These are phyloP conservation scores for Aspergillus asperescens DNA, from an alignment of 495 filamentous ascomycete species.

Conservation along the genomic window DNA sequence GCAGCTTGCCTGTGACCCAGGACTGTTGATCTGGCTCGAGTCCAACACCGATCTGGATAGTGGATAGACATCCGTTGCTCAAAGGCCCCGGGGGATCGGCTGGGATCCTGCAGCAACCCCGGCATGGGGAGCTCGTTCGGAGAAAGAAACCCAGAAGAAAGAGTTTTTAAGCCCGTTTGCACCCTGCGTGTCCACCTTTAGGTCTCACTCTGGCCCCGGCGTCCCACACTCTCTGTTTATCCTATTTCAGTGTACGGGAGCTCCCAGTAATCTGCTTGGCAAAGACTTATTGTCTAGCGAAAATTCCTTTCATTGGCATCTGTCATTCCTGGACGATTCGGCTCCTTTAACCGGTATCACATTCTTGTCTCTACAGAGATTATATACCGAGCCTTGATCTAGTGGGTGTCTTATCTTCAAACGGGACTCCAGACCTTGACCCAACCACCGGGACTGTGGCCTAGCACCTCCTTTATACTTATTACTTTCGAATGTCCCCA, in stretches of 20 bases:
- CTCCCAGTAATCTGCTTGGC: constrained; percentile 12
- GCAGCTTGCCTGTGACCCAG: constrained; percentile 3
- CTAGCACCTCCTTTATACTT: background rate
- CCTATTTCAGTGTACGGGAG: constrained; percentile 16
- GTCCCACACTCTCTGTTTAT: constrained; percentile 12
- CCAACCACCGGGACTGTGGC: background rate
- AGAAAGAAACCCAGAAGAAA: constrained; percentile 12
- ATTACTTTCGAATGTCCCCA: background rate
- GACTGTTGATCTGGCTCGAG: background rate
- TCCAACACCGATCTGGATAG: constrained; percentile 11
- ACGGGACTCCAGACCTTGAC: background rate
- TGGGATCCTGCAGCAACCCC: constrained; percentile 32
- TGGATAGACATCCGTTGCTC: constrained; percentile 12
- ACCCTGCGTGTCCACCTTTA: constrained; percentile 29
- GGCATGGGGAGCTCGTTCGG: constrained; percentile 30
- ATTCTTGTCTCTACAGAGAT: background rate
- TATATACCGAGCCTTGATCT: constrained; percentile 1
- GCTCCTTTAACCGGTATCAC: background rate
- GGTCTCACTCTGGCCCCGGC: constrained; percentile 15
- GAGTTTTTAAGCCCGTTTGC: constrained; percentile 29
- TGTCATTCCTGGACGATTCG: background rate
- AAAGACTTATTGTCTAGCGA: constrained; percentile 10
- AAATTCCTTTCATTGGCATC: background rate
- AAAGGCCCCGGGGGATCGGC: constrained; percentile 22
- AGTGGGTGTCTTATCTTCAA: background rate